phyloP scores from a whole-genome alignment of 257 asterid genomes.

The Petunia axillaris region DNA sequence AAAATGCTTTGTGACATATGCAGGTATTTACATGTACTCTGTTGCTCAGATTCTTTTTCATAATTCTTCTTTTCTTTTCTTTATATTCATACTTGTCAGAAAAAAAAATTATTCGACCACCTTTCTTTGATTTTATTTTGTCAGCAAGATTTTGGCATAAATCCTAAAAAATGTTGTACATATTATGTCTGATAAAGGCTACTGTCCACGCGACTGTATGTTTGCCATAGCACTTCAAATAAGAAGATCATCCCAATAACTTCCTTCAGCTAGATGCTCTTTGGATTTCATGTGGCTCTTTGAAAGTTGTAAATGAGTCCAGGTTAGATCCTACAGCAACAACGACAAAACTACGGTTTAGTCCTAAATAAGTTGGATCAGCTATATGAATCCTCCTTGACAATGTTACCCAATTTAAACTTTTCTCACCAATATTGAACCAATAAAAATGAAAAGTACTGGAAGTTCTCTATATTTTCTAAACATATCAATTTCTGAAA shows the following conservation, averaged over 20 bases:
- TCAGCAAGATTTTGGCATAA: neutral
- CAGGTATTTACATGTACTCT: conserved; percentile 55
- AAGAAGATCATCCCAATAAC: neutral
- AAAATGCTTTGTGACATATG: conserved; percentile 88
- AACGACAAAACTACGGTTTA: too few species aligned
- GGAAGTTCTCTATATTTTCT: too few species aligned
- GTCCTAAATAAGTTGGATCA: too few species aligned
- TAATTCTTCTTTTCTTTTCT: neutral
- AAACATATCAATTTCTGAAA: too few species aligned
- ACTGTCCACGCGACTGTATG: neutral
- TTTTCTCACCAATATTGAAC: too few species aligned
- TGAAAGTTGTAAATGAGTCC: conserved; percentile 20
- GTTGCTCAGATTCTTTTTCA: conserved; percentile 17
- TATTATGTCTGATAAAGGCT: conserved; percentile 3
- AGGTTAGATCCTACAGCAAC: conserved; percentile 3
- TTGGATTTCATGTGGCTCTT: conserved; percentile 13
- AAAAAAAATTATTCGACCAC: neutral
- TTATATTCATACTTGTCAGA: too few species aligned
- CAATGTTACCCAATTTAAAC: too few species aligned
- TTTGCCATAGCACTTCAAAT: neutral
- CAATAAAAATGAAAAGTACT: too few species aligned
- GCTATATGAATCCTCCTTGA: too few species aligned
- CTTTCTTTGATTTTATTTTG: conserved; percentile 2
- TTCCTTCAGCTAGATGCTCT: neutral
- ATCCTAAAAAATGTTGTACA: neutral